Percentiles rank a stretch among this genome's conserved stretches.
phyloP scores from a whole-genome alignment of 768 basidiomycete species.

The Mycena vulgaris region DNA sequence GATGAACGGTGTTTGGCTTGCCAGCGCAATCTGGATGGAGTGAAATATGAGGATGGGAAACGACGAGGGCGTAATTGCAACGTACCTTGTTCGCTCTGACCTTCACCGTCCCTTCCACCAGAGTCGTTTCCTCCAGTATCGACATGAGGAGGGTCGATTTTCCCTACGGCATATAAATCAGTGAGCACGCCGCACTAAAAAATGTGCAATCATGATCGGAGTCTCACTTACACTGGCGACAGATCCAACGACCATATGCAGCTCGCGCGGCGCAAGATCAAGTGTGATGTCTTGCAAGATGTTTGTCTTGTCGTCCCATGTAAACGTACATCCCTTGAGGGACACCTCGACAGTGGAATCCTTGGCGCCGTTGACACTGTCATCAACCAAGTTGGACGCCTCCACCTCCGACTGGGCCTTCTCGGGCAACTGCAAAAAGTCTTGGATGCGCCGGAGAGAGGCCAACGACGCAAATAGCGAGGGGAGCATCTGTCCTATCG shows the following conservation, averaged over 20 bases:
- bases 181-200: constrained; percentile 1
- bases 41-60: constrained; percentile 10
- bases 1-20: constrained; percentile 26
- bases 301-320: constrained; percentile 18
- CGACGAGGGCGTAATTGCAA: background rate
- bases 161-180: constrained; percentile 13
- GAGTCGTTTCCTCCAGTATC: constrained; percentile 18
- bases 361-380: background rate
- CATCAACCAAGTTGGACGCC: constrained; percentile 6
- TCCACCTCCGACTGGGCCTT: constrained; percentile 4
- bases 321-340: constrained; percentile 13
- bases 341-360: constrained; percentile 18
- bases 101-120: constrained; percentile 10
- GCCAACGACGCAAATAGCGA: constrained; percentile 20
- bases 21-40: constrained; percentile 15
- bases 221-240: constrained; percentile 17
- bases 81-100: constrained; percentile 15
- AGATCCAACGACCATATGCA: constrained; percentile 22
- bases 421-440: constrained; percentile 23
- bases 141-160: constrained; percentile 29
- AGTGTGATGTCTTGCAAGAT: constrained; percentile 20
- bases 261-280: constrained; percentile 9
- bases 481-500: constrained; percentile 16
- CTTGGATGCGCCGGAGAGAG: constrained; percentile 21
- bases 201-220: background rate